phyloP scores from a whole-genome alignment of 805 yeast genomes.

The Teunomyces aglyptinius region DNA sequence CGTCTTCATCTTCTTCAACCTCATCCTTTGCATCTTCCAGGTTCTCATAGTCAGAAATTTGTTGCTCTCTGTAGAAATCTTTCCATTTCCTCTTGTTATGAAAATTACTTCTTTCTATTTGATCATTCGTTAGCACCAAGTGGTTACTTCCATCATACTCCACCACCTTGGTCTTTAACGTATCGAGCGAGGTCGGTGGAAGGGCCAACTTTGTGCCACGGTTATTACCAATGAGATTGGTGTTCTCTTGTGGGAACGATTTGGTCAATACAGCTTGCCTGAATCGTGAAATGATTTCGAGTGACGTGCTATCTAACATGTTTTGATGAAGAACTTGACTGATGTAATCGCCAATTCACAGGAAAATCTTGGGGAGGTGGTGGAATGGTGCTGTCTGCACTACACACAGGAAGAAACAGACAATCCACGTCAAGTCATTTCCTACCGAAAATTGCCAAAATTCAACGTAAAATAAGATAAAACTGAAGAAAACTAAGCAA shows the following conservation, averaged over 20 bases:
- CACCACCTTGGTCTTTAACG: constrained; percentile 33
- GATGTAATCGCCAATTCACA: background rate
- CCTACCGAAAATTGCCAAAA: too few relatives aligned
- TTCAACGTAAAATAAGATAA: too few relatives aligned
- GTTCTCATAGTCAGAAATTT: constrained; percentile 7
- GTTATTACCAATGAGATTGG: constrained; percentile 17
- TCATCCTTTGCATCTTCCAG: constrained; percentile 5
- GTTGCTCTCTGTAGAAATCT: constrained; percentile 20
- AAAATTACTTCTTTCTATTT: constrained; percentile 26
- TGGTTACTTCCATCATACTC: constrained; percentile 38
- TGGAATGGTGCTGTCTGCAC: too few relatives aligned
- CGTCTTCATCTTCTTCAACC: constrained; percentile 12
- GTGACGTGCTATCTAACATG: constrained; percentile 39
- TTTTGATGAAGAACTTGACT: background rate
- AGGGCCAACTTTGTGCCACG: constrained; percentile 32
- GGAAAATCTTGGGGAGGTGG: background rate
- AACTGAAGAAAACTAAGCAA: too few relatives aligned
- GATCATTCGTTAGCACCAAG: constrained; percentile 36
- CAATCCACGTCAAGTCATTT: too few relatives aligned
- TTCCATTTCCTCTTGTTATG: constrained; percentile 37
- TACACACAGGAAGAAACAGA: too few relatives aligned
- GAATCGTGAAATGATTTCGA: constrained; percentile 38
- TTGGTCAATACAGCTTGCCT: constrained; percentile 34
- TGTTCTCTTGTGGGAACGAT: constrained; percentile 6
- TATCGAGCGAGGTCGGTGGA: constrained; percentile 14